Conservation (phyloP, 345 rosid genomes). For the Citrus sp. region DNA sequence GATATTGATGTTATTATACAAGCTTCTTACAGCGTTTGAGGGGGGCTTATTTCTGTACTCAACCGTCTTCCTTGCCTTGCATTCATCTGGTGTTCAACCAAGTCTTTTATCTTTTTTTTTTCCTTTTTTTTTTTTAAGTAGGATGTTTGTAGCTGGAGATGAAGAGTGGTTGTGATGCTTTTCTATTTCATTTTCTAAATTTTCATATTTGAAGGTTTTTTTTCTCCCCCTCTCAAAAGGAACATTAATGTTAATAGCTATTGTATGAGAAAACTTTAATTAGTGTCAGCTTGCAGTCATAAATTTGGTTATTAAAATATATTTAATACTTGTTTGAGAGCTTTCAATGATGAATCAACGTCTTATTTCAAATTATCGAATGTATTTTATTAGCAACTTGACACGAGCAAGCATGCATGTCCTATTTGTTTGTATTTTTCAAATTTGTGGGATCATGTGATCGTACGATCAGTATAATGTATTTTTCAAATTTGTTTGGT, state of each 20-base stretch:
- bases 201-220: conserved; percentile 28
- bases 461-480: too few relatives aligned
- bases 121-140: conserved; percentile 8
- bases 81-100: conserved; percentile 27
- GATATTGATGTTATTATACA: conserved; percentile 19
- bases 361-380: not conserved
- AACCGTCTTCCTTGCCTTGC: conserved; percentile 20
- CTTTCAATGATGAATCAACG: not conserved
- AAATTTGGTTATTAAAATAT: conserved; percentile 20
- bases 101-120: not conserved
- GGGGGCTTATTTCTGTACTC: conserved; percentile 16
- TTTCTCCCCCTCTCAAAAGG: not conserved
- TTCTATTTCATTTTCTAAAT: conserved; percentile 10
- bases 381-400: not conserved
- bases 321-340: conserved; percentile 27
- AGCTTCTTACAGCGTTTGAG: conserved; percentile 6
- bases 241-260: conserved; percentile 51
- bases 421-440: too few relatives aligned
- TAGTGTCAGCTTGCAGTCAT: conserved; percentile 42
- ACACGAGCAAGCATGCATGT: not conserved
- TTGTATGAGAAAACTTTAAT: conserved; percentile 41
- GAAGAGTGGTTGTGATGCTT: conserved; percentile 52
- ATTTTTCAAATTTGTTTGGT: too few relatives aligned
- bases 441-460: too few relatives aligned
- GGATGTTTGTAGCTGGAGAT: conserved; percentile 47